Evolutionary conservation across 75 land plant genomes (phyloP).

Genomic region (Isoetes taiwanensis): DNA sequence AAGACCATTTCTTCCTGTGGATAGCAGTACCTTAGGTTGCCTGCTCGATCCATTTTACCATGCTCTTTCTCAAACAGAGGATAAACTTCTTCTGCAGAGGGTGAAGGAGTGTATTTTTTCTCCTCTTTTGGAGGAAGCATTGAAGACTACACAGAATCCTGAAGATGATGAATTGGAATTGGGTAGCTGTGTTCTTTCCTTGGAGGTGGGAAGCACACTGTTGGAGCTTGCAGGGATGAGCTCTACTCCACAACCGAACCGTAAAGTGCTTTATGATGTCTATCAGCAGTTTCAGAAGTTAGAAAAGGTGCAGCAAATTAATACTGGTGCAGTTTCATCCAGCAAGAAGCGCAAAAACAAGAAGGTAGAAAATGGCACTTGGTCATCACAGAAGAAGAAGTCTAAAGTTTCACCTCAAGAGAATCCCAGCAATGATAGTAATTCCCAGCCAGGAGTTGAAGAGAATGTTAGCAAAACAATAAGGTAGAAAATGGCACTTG

Average conservation of each 20-base stretch:
- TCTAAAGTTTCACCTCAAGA: neutral
- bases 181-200: slow-evolving; percentile 27
- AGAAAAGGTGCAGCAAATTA: slow-evolving; percentile 38
- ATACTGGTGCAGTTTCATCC: slow-evolving; percentile 14
- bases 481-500: neutral
- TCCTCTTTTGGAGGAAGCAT: slow-evolving; percentile 35
- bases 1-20: slow-evolving; percentile 33
- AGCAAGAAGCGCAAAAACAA: neutral
- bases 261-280: slow-evolving; percentile 56
- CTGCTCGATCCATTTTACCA: slow-evolving; percentile 41
- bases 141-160: slow-evolving; percentile 15
- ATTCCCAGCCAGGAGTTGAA: neutral
- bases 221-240: slow-evolving; percentile 49
- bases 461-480: neutral
- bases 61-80: slow-evolving; percentile 25
- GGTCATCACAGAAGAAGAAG: neutral
- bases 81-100: slow-evolving; percentile 55
- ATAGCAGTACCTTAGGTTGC: slow-evolving; percentile 20
- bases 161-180: slow-evolving; percentile 20
- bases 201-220: slow-evolving; percentile 35
- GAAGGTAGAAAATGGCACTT: slow-evolving; percentile 10
- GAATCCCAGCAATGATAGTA: neutral
- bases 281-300: slow-evolving; percentile 48
- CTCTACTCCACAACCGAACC: slow-evolving; percentile 58
- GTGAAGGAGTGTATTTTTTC: slow-evolving; percentile 47